Evolutionary conservation across 768 basidiomycete genomes (phyloP).

Genomic region (Psilocybe cyanescens): DNA sequence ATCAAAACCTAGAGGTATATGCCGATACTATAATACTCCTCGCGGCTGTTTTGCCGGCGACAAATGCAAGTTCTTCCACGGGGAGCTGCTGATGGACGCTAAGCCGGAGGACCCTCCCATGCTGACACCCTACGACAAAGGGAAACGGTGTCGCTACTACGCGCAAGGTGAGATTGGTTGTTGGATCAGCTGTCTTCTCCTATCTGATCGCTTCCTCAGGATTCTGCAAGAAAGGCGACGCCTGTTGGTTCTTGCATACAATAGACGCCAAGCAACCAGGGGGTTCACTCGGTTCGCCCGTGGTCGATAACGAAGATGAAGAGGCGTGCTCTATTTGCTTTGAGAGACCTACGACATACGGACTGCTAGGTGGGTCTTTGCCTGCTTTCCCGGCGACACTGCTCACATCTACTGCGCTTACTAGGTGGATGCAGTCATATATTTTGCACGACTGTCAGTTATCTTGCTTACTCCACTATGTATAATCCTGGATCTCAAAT

Average conservation of each 20-base stretch:
- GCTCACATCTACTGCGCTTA: background rate
- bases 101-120: constrained; percentile 33
- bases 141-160: constrained; percentile 71
- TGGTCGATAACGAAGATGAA: constrained; percentile 42
- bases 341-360: constrained; percentile 71
- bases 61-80: constrained; percentile 80
- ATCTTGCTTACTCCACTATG: background rate
- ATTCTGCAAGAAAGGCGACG: constrained; percentile 68
- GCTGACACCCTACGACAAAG: constrained; percentile 71
- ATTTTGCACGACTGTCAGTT: constrained; percentile 70
- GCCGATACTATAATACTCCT: constrained; percentile 63
- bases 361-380: constrained; percentile 57
- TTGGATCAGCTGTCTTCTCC: background rate
- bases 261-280: constrained; percentile 18
- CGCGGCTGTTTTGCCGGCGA: constrained; percentile 74
- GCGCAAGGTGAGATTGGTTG: constrained; percentile 45
- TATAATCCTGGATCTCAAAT: background rate
- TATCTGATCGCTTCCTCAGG: constrained; percentile 41
- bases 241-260: constrained; percentile 78
- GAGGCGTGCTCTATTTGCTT: constrained; percentile 74
- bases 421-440: constrained; percentile 76
- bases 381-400: background rate
- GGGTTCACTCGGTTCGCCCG: constrained; percentile 11
- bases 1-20: constrained; percentile 72
- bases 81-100: constrained; percentile 34